These are phyloP conservation scores for Microsporum audouinii DNA, from an alignment of 2,329 filamentous ascomycete species.

Conservation along the genomic window DNA sequence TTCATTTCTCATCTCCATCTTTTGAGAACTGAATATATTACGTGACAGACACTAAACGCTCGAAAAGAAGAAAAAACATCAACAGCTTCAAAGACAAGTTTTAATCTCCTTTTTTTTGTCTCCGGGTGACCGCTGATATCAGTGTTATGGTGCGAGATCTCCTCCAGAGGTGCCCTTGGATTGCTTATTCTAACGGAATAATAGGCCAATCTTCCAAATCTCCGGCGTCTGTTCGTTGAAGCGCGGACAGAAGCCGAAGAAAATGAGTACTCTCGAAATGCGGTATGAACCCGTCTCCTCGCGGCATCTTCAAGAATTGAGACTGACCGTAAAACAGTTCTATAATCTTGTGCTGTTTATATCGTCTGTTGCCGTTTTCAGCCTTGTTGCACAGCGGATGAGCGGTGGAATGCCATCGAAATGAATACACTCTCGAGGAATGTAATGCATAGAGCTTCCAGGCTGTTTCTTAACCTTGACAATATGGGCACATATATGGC, in stretches of 20 bases:
- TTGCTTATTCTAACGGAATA: not conserved
- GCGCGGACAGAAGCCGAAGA: conserved; percentile 87
- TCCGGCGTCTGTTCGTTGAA: conserved; percentile 93
- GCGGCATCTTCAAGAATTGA: not conserved
- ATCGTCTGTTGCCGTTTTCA: conserved; percentile 89
- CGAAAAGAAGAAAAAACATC: not conserved
- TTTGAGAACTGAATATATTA: no score
- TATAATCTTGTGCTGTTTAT: conserved; percentile 97
- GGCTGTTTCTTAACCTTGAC: not conserved
- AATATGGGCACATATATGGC: not conserved
- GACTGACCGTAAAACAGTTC: conserved; percentile 50
- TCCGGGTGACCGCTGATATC: not conserved
- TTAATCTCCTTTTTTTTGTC: not conserved
- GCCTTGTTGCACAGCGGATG: conserved; percentile 81
- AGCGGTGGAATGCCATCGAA: conserved; percentile 31
- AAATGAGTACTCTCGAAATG: conserved; percentile 83
- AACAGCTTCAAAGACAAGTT: not conserved
- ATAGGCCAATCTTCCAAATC: conserved; percentile 60
- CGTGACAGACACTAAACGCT: no score
- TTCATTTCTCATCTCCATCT: no score
- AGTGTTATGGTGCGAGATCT: not conserved
- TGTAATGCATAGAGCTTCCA: conserved; percentile 6
- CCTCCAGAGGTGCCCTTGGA: not conserved
- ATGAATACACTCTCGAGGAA: not conserved
- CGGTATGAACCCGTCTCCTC: conserved; percentile 47